These are phyloP conservation scores for Viola pubescens DNA, from an alignment of 441 rosid genomes.

Conservation along the genomic window DNA sequence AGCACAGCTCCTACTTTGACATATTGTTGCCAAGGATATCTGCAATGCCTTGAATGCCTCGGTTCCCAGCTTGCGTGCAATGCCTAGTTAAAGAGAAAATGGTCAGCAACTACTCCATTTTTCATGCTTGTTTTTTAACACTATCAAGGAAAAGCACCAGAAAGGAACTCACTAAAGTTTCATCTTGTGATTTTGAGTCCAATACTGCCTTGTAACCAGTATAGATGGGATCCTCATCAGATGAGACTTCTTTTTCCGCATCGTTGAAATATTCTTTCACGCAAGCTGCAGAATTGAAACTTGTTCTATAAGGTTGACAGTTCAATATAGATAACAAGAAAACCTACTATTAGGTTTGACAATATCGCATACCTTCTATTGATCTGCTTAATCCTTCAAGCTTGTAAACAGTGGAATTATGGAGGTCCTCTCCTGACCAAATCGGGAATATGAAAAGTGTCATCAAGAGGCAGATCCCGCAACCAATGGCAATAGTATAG, in stretches of 20 bases:
- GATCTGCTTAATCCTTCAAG: conserved; percentile 68
- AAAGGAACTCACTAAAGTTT: conserved; percentile 51
- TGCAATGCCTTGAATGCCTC: conserved; percentile 54
- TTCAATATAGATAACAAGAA: neutral
- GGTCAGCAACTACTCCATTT: neutral
- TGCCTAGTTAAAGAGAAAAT: conserved; percentile 33
- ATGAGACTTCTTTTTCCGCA: conserved; percentile 19
- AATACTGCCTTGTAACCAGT: conserved; percentile 71
- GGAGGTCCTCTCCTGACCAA: conserved; percentile 92
- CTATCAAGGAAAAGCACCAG: neutral
- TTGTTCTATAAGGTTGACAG: neutral
- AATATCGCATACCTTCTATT: conserved; percentile 43
- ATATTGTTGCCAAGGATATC: conserved; percentile 71
- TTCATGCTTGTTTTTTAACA: no score
- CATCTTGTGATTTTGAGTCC: conserved; percentile 82
- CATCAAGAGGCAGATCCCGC: conserved; percentile 68
- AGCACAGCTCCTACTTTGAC: conserved; percentile 77
- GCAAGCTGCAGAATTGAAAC: conserved; percentile 41
- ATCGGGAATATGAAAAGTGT: conserved; percentile 57
- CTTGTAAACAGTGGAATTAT: conserved; percentile 55
- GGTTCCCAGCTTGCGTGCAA: conserved; percentile 89
- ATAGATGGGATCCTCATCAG: conserved; percentile 54
- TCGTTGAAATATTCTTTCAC: conserved; percentile 56
- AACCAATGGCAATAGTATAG: conserved; percentile 66
- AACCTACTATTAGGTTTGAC: no score